Evolutionary conservation across 768 basidiomycete genomes (phyloP), one percentile per base, ranked within the genome.

Genomic region (Rhizopogon vesiculosus): DNA sequence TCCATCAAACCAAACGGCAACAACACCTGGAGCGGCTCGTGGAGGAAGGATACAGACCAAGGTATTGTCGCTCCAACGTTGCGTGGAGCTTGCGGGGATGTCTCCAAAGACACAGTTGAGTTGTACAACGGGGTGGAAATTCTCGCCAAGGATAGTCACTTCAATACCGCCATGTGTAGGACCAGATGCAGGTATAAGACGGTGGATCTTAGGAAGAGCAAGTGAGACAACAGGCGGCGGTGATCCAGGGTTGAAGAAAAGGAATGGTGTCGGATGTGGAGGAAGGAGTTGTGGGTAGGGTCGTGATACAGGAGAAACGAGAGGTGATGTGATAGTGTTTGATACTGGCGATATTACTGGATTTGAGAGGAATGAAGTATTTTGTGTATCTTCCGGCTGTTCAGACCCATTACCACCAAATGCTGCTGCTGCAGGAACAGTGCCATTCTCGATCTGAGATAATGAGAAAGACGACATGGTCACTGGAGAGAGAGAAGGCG

Each of bases 141-240:
- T 91, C 51, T 89, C 84, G 8, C 97, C 97, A 7, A 97, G 81
- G 16, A 99, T 75, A 2, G 96, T 98, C 35, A 99, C 89, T 71
- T 97, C 93, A 61, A 92, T 93, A 1, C 96, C 96, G 33, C 95
- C 95, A 56, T 87, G 84, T 19, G 91, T 93, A 9, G 93, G 93
- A 12, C 94, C 92, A 56, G 81, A 78, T 53, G 85, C 82, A 1
- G 92, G 92, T 60, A 94, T 92, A 41, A 94, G 81, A 6, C 91
- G 84, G 63, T 92, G 90, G 55, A 94, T 93, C 45, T 79, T 87
- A 12, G 91, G 90, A 40, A 80, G 71, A 52, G 81, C 82, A 56
- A 80, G 66, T 56, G 79, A 75, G 56, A 77, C 56, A 38, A 76
- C 62, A 58, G 81, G 73, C 18, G 80, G 72, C 19, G 77, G 70